Percentiles rank a stretch among this genome's conserved stretches.
These are phyloP conservation scores for Prunus padus DNA, from an alignment of 306 rosid genomes.

Conservation along the genomic window DNA sequence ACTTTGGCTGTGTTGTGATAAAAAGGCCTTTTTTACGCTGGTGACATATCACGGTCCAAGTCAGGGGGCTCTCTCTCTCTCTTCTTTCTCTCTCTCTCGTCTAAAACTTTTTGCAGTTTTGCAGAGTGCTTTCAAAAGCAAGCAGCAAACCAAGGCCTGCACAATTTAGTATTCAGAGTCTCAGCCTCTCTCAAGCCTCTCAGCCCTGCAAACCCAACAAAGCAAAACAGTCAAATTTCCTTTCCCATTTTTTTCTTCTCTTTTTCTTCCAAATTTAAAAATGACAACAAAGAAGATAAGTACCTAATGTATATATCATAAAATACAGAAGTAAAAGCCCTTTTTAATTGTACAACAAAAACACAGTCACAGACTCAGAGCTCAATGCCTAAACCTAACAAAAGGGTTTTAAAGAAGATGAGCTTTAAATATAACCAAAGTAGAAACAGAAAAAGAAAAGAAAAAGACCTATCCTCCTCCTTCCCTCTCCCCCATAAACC, in stretches of 20 bases:
- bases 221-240: not conserved
- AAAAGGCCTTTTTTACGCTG: conserved; percentile 58
- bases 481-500: no score
- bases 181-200: conserved; percentile 25
- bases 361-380: not conserved
- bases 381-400: conserved; percentile 18
- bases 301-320: not conserved
- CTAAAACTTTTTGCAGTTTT: conserved; percentile 60
- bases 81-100: not conserved
- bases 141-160: conserved; percentile 44
- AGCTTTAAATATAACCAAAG: conserved; percentile 27
- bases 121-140: conserved; percentile 53
- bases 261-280: not conserved
- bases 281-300: not conserved
- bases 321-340: conserved; percentile 16
- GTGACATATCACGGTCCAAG: conserved; percentile 84
- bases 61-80: conserved; percentile 42
- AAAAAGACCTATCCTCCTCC: not conserved
- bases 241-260: not conserved
- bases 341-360: not conserved
- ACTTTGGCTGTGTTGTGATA: conserved; percentile 60
- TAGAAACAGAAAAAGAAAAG: conserved; percentile 5
- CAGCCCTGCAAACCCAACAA: conserved; percentile 40
- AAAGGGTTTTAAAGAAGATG: conserved; percentile 20
- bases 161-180: conserved; percentile 10